Evolutionary conservation across 2,329 filamentous ascomycete genomes (phyloP).

Genomic region (Ceratocystis eucalypticola): DNA sequence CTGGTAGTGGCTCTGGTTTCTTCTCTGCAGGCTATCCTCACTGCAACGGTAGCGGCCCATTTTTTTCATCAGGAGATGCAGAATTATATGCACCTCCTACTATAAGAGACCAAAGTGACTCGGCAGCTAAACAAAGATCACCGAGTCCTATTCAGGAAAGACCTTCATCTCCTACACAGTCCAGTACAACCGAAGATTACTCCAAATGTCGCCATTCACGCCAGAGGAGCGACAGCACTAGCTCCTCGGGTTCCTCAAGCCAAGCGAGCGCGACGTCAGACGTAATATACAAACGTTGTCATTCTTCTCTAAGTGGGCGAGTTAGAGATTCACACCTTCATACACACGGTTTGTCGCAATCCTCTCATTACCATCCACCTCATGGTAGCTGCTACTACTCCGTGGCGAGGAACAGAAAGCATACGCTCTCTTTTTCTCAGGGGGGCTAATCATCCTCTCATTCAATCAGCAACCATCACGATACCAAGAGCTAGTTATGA

Average conservation of each 20-base stretch:
- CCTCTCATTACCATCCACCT: too few relatives aligned
- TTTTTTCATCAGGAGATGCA: background rate
- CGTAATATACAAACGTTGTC: too few relatives aligned
- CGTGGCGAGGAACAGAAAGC: background rate
- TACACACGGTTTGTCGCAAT: too few relatives aligned
- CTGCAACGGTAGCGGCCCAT: background rate
- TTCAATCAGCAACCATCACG: background rate
- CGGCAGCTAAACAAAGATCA: background rate
- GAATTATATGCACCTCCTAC: background rate
- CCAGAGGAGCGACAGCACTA: too few relatives aligned
- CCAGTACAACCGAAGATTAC: background rate
- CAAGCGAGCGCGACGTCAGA: accelerated
- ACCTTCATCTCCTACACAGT: background rate
- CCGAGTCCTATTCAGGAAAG: background rate
- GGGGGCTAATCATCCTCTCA: background rate
- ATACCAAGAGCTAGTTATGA: background rate
- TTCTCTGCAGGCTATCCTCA: background rate
- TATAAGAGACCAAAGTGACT: background rate
- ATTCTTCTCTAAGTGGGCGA: too few relatives aligned
- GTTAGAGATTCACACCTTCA: too few relatives aligned
- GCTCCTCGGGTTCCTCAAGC: too few relatives aligned
- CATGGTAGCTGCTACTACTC: too few relatives aligned
- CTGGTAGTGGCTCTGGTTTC: background rate
- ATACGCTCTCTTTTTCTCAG: background rate
- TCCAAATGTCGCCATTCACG: background rate